Evolutionary conservation across 768 basidiomycete species (phyloP).

Genomic region (Cystofilobasidium capitatum): DNA sequence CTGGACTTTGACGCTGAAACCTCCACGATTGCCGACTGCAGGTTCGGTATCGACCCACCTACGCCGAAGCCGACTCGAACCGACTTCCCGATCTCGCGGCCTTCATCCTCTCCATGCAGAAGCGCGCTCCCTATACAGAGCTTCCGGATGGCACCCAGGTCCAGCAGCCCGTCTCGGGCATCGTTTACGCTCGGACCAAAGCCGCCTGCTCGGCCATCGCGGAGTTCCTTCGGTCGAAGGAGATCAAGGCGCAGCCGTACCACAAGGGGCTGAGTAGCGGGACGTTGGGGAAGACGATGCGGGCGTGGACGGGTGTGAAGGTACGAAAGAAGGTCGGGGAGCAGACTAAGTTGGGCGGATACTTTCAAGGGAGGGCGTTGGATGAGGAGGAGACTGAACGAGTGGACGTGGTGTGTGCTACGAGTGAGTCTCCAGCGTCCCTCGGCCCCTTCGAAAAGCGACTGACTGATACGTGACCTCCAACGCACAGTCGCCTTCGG

Average conservation of each 20-base stretch:
- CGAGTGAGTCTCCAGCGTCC: neutral
- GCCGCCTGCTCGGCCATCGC: conserved; percentile 60
- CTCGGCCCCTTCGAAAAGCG: neutral
- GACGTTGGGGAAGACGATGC: conserved; percentile 48
- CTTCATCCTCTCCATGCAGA: conserved; percentile 52
- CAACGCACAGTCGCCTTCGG: conserved; percentile 80
- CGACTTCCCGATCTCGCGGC: conserved; percentile 59
- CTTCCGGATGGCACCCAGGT: conserved; percentile 50
- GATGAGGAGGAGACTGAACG: conserved; percentile 23
- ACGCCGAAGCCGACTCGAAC: conserved; percentile 33
- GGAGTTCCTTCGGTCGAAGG: conserved; percentile 54
- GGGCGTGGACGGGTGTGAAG: conserved; percentile 51
- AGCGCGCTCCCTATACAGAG: conserved; percentile 17
- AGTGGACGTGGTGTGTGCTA: conserved; percentile 27
- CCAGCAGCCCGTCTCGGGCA: conserved; percentile 52
- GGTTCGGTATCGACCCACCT: conserved; percentile 53
- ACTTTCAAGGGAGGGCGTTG: conserved; percentile 9
- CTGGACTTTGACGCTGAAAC: neutral
- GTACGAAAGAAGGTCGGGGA: neutral
- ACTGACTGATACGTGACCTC: neutral
- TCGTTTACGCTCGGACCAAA: conserved; percentile 66
- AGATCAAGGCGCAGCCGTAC: conserved; percentile 60
- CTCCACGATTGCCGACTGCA: conserved; percentile 32
- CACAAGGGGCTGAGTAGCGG: conserved; percentile 58
- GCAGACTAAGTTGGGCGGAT: conserved; percentile 3